These are phyloP conservation scores for Pythium phragmiticola DNA, from an alignment of 352 stramenopile species.

Conservation along the genomic window DNA sequence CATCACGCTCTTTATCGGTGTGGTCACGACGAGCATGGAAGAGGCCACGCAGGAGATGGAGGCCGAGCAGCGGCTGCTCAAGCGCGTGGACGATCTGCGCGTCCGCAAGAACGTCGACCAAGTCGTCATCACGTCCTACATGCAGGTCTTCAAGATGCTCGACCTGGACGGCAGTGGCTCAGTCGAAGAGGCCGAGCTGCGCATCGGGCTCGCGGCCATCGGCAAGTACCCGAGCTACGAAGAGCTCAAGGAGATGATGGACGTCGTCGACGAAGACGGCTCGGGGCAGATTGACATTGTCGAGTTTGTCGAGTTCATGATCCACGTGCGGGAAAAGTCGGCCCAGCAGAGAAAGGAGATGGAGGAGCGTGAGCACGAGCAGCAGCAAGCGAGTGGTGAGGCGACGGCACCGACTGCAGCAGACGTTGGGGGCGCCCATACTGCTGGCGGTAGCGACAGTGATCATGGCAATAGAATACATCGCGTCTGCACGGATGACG, in stretches of 20 bases:
- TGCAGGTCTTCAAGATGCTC: slow-evolving; percentile 82
- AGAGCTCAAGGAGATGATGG: slow-evolving; percentile 86
- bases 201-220: slow-evolving; percentile 75
- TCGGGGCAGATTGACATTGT: slow-evolving; percentile 86
- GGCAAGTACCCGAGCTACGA: slow-evolving; percentile 78
- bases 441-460: not conserved
- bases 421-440: not conserved
- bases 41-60: slow-evolving; percentile 88
- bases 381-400: slow-evolving; percentile 5
- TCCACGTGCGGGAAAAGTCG: slow-evolving; percentile 73
- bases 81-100: slow-evolving; percentile 59
- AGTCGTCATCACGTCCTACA: slow-evolving; percentile 58
- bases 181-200: slow-evolving; percentile 83
- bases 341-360: slow-evolving; percentile 34
- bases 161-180: slow-evolving; percentile 82
- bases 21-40: slow-evolving; percentile 90
- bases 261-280: slow-evolving; percentile 81
- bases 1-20: slow-evolving; percentile 92
- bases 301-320: slow-evolving; percentile 88
- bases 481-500: slow-evolving; percentile 13
- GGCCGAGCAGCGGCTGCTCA: slow-evolving; percentile 60
- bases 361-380: slow-evolving; percentile 1
- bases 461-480: slow-evolving; percentile 25
- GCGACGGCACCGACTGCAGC: slow-evolving; percentile 1
- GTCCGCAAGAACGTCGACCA: slow-evolving; percentile 53